Percentiles rank a stretch among this genome's conserved stretches.
Conservation (phyloP, 352 stramenopile genomes). For the Globisporangium lucens region DNA sequence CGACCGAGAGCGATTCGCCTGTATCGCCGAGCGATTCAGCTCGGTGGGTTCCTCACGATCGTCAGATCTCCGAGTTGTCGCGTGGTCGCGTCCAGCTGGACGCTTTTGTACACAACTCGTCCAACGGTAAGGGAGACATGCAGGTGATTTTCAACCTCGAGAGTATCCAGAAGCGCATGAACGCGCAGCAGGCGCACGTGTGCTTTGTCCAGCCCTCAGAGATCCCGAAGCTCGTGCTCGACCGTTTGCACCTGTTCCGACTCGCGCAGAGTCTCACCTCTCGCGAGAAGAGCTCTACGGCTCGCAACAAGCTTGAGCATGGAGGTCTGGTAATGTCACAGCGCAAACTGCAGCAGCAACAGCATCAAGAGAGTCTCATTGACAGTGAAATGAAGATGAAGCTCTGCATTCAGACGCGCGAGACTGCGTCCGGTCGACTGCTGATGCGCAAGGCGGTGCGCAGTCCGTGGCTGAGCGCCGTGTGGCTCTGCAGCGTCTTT, state of each 20-base stretch:
- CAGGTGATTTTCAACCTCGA: conserved; percentile 46
- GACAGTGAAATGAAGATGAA: conserved; percentile 17
- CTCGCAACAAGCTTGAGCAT: background rate
- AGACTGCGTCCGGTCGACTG: conserved; percentile 24
- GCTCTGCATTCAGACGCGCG: conserved; percentile 24
- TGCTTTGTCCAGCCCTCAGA: conserved; percentile 31
- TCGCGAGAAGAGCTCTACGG: background rate
- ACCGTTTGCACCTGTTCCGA: conserved; percentile 58
- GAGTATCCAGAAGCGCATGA: conserved; percentile 49
- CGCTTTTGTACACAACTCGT: conserved; percentile 40
- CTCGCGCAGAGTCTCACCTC: conserved; percentile 16
- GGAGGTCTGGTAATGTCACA: background rate
- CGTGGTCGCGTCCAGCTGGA: conserved; percentile 62
- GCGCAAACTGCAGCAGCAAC: background rate
- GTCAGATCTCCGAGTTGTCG: conserved; percentile 60
- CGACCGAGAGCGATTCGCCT: conserved; percentile 47
- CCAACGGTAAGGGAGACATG: conserved; percentile 14
- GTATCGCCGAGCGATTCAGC: conserved; percentile 42
- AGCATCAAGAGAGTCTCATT: background rate
- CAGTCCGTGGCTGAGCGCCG: conserved; percentile 21
- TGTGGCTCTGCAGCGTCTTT: conserved; percentile 36
- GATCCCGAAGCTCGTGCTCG: conserved; percentile 48
- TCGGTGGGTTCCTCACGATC: conserved; percentile 44
- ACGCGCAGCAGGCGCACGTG: conserved; percentile 25
- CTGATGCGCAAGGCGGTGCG: conserved; percentile 34